Conservation (phyloP, 1,284 basidiomycete genomes). For the Microbotryum silenes-acaulis region DNA sequence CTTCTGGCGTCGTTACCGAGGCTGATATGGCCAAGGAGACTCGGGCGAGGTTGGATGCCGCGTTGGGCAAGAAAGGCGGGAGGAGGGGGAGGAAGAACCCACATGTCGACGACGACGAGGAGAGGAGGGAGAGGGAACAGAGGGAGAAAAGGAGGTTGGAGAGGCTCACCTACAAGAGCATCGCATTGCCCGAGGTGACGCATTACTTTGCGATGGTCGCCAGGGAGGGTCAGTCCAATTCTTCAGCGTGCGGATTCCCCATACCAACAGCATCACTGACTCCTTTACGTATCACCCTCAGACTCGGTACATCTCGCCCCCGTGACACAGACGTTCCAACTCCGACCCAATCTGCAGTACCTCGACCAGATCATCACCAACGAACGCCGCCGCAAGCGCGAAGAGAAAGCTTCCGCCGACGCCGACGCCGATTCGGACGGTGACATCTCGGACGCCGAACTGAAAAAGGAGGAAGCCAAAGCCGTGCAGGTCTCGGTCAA, state of each 20-base stretch:
- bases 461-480: constrained; percentile 34
- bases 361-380: constrained; percentile 34
- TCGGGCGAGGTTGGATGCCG: no score
- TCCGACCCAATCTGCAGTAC: constrained; percentile 36
- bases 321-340: constrained; percentile 36
- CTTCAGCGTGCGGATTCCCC: no score
- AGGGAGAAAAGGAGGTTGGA: constrained; percentile 28
- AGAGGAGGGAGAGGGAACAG: constrained; percentile 18
- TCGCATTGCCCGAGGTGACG: constrained; percentile 37
- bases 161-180: constrained; percentile 32
- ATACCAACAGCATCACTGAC: neutral
- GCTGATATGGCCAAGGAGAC: constrained; percentile 13
- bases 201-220: constrained; percentile 36
- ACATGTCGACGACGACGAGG: constrained; percentile 21
- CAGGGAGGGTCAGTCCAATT: constrained; percentile 29
- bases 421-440: constrained; percentile 30
- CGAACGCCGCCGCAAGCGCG: constrained; percentile 31
- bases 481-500: constrained; percentile 33
- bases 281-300: neutral
- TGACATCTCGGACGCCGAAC: constrained; percentile 34
- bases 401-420: constrained; percentile 17
- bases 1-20: constrained; percentile 31
- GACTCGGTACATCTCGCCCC: constrained; percentile 37
- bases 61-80: constrained; percentile 7
- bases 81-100: constrained; percentile 15